A percentile compares a stretch with the other conserved stretches of the same genome.
phyloP scores from a whole-genome alignment of 352 stramenopile genomes.

The Blastocystis sp. region DNA sequence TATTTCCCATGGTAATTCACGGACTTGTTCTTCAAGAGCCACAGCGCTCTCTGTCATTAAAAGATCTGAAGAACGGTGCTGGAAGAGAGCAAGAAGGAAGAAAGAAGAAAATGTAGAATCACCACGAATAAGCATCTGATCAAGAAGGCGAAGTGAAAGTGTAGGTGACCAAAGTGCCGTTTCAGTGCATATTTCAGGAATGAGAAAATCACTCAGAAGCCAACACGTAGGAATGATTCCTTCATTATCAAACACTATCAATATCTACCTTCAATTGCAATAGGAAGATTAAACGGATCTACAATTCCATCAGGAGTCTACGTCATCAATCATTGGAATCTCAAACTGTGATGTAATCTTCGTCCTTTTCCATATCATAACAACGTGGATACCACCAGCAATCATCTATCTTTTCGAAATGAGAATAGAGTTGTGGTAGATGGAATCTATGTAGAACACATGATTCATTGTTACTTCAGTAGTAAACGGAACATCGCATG shows the following conservation, averaged over 20 bases:
- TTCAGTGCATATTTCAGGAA: neutral
- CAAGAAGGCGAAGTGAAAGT: neutral
- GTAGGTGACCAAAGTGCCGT: neutral
- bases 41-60: neutral
- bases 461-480: neutral
- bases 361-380: slow-evolving; percentile 5
- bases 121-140: slow-evolving; percentile 15
- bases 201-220: neutral
- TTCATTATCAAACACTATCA: neutral
- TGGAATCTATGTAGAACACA: neutral
- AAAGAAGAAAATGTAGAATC: neutral
- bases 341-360: neutral
- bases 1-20: neutral
- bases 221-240: slow-evolving; percentile 13
- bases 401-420: neutral
- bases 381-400: slow-evolving; percentile 14
- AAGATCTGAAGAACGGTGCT: neutral
- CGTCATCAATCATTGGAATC: neutral
- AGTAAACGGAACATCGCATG: neutral
- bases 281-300: neutral
- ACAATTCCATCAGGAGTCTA: neutral
- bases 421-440: neutral
- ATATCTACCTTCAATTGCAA: neutral
- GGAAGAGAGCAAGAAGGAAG: slow-evolving; percentile 9
- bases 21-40: neutral